phyloP scores from a whole-genome alignment of 2,329 filamentous ascomycete species.

The Epichloe aotearoae region DNA sequence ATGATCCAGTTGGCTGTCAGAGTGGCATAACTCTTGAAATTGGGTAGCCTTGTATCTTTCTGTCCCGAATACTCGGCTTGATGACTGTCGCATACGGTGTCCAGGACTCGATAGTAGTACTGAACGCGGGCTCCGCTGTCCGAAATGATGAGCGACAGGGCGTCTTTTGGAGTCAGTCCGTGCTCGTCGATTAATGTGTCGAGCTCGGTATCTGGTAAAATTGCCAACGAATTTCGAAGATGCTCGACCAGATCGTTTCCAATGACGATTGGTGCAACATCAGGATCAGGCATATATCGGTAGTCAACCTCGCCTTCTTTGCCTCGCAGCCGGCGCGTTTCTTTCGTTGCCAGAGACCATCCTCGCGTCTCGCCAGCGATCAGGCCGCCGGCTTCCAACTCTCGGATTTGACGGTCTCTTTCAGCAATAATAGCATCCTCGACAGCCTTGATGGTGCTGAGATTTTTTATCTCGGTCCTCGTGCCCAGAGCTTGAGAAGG shows the following conservation, averaged over 20 bases:
- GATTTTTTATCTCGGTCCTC: constrained; percentile 96
- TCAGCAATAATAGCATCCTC: constrained; percentile 92
- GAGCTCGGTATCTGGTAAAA: constrained; percentile 58
- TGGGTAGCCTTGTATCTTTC: constrained; percentile 8
- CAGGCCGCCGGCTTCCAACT: constrained; percentile 61
- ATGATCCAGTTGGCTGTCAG: constrained; percentile 55
- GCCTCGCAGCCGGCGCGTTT: constrained; percentile 69
- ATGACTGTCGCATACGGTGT: constrained; percentile 25
- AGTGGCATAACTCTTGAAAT: constrained; percentile 26
- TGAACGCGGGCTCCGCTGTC: constrained; percentile 70
- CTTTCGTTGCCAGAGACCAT: constrained; percentile 74
- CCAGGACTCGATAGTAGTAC: constrained; percentile 62
- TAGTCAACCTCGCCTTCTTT: constrained; percentile 98
- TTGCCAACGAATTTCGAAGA: constrained; percentile 50
- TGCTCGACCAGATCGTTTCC: constrained; percentile 53
- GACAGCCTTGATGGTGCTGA: constrained; percentile 88
- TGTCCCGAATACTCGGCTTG: constrained; percentile 9
- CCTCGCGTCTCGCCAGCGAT: constrained; percentile 83
- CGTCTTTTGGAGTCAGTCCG: constrained; percentile 67
- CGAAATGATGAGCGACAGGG: constrained; percentile 61
- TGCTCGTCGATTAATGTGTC: constrained; percentile 48
- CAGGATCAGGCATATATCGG: constrained; percentile 95
- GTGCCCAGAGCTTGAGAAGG: constrained; percentile 48
- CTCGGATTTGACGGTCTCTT: constrained; percentile 70
- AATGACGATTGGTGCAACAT: constrained; percentile 69